Conservation (phyloP, 2,329 filamentous ascomycete genomes). For the Cladophialophora carrionii region DNA sequence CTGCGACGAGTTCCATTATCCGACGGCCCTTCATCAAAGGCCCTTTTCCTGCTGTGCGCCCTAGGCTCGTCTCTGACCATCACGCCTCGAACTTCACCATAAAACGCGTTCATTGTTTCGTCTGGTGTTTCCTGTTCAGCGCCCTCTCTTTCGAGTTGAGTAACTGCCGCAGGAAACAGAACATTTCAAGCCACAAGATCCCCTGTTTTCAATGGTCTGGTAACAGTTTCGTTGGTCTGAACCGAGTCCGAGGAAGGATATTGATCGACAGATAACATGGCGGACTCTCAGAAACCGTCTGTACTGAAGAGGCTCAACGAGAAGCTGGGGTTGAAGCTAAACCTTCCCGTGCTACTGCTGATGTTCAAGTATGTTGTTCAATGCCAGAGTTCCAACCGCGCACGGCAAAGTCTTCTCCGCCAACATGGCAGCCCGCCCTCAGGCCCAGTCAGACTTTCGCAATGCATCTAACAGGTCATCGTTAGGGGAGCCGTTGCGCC, state of each 20-base stretch:
- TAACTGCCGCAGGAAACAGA: background rate
- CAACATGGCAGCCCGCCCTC: constrained; percentile 1
- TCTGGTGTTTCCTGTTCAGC: constrained; percentile 10
- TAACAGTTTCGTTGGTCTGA: background rate
- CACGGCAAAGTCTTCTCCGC: background rate
- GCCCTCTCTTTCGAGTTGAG: background rate
- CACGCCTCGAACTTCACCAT: constrained; percentile 10
- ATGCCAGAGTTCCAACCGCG: background rate
- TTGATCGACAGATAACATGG: constrained; percentile 17
- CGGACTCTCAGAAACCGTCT: constrained; percentile 14
- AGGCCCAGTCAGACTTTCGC: background rate
- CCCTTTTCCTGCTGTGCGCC: constrained; percentile 13
- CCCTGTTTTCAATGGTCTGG: constrained; percentile 4
- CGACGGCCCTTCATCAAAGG: constrained; percentile 3
- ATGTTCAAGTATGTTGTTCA: constrained; percentile 31
- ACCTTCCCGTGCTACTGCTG: constrained; percentile 24
- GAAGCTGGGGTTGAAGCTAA: constrained; percentile 29
- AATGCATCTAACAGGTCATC: constrained; percentile 16
- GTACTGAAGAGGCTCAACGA: constrained; percentile 22
- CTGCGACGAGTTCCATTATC: background rate
- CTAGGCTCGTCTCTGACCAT: constrained; percentile 4
- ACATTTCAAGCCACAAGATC: background rate
- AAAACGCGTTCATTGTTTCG: constrained; percentile 4
- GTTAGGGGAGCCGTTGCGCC: constrained; percentile 28
- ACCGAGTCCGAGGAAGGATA: background rate